Evolutionary conservation across 2,329 filamentous ascomycete species (phyloP).

Genomic region (Cryphonectria nitschkei): DNA sequence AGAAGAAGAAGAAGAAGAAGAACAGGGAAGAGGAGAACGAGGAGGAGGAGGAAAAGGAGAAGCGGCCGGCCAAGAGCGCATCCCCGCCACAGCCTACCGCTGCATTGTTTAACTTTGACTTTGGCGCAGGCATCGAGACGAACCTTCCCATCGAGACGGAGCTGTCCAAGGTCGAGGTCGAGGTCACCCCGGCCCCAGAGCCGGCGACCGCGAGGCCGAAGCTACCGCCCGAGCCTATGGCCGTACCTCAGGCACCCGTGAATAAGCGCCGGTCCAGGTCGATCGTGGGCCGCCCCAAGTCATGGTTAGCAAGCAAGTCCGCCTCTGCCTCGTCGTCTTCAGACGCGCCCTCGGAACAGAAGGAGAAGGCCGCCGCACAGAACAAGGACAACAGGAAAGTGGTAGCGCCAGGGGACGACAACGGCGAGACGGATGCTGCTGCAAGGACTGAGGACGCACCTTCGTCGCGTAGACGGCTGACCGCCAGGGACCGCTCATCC

Average conservation of each 20-base stretch:
- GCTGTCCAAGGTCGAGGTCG: constrained; percentile 37
- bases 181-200: constrained; percentile 30
- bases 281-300: constrained; percentile 53
- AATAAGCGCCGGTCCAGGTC: constrained; percentile 47
- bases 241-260: constrained; percentile 36
- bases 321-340: constrained; percentile 41
- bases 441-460: constrained; percentile 32
- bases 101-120: constrained; percentile 58
- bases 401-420: neutral
- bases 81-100: constrained; percentile 39
- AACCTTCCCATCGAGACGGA: constrained; percentile 46
- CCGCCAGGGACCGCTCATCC: constrained; percentile 43
- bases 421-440: constrained; percentile 20
- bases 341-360: constrained; percentile 14
- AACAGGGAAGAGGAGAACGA: neutral
- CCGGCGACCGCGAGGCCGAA: constrained; percentile 27
- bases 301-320: constrained; percentile 55
- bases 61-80: neutral
- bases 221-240: constrained; percentile 31
- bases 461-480: constrained; percentile 37
- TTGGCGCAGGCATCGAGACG: constrained; percentile 50
- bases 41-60: neutral
- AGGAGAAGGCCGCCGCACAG: constrained; percentile 38
- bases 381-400: constrained; percentile 35
- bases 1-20: neutral